phyloP scores from a whole-genome alignment of 495 filamentous ascomycete species.

The Lasiosphaeria hispida region DNA sequence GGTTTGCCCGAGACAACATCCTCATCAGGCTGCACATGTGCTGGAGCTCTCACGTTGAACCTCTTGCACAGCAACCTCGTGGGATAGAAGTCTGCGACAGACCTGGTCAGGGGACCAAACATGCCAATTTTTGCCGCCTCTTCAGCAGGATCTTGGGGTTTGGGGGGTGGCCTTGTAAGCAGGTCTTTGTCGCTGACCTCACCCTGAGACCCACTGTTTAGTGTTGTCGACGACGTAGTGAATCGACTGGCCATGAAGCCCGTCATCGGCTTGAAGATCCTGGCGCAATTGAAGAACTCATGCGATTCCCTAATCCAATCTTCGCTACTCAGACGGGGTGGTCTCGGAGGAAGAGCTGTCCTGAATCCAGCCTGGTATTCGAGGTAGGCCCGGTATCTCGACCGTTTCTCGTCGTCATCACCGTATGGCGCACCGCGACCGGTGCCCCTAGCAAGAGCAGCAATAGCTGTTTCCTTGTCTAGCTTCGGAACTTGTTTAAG shows the following conservation, averaged over 20 bases:
- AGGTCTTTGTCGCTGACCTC: slow-evolving; percentile 38
- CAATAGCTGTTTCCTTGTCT: slow-evolving; percentile 68
- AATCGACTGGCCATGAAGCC: slow-evolving; percentile 91
- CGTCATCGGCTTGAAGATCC: slow-evolving; percentile 89
- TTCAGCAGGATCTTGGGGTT: slow-evolving; percentile 74
- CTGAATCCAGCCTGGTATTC: slow-evolving; percentile 70
- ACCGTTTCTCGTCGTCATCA: slow-evolving; percentile 74
- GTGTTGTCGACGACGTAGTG: slow-evolving; percentile 59
- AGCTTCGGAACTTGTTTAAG: slow-evolving; percentile 66
- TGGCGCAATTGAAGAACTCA: slow-evolving; percentile 85
- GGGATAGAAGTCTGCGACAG: slow-evolving; percentile 70
- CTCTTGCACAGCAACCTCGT: slow-evolving; percentile 85
- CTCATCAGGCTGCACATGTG: slow-evolving; percentile 64
- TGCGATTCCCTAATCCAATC: slow-evolving; percentile 78
- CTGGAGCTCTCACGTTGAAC: slow-evolving; percentile 78
- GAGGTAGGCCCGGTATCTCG: slow-evolving; percentile 76
- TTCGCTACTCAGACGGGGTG: slow-evolving; percentile 54
- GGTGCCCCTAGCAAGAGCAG: slow-evolving; percentile 70
- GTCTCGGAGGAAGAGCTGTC: slow-evolving; percentile 54
- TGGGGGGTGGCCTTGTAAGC: slow-evolving; percentile 57
- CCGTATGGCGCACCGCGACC: slow-evolving; percentile 81
- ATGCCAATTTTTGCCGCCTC: slow-evolving; percentile 88
- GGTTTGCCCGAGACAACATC: slow-evolving; percentile 27
- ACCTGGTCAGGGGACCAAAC: slow-evolving; percentile 86
- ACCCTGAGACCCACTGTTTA: slow-evolving; percentile 22